phyloP scores from a whole-genome alignment of 2,329 filamentous ascomycete species.

The Nemania sp. region DNA sequence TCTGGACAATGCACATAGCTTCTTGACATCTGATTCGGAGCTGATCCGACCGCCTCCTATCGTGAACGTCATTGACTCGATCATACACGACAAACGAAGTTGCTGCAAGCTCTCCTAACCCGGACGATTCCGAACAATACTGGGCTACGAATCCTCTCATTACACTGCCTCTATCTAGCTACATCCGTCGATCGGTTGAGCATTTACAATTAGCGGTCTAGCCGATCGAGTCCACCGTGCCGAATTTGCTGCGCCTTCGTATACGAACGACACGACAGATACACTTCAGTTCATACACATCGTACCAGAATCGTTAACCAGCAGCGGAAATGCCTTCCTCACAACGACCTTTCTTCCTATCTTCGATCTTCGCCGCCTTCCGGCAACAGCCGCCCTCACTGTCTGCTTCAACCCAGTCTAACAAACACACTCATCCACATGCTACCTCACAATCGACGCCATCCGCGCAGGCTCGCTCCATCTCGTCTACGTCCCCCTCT shows the following conservation, averaged over 20 bases:
- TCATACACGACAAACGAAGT: not conserved
- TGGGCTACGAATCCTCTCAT: no score
- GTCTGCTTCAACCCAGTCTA: slow-evolving; percentile 36
- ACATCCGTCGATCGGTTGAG: not conserved
- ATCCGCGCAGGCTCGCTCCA: slow-evolving; percentile 25
- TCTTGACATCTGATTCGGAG: not conserved
- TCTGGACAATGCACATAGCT: not conserved
- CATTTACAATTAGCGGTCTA: not conserved
- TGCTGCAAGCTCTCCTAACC: not conserved
- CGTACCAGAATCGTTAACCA: no score
- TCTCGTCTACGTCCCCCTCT: slow-evolving; percentile 28
- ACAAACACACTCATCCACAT: slow-evolving; percentile 35
- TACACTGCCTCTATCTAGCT: no score
- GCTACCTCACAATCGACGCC: slow-evolving; percentile 16
- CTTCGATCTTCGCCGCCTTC: slow-evolving; percentile 42
- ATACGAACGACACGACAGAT: no score
- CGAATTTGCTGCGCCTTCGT: not conserved
- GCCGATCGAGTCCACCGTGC: not conserved
- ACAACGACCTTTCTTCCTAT: slow-evolving; percentile 42
- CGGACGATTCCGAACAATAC: not conserved
- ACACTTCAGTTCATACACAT: no score
- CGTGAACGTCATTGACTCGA: no score
- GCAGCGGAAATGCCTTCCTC: slow-evolving; percentile 42
- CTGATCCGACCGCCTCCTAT: not conserved
- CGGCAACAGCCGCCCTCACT: slow-evolving; percentile 36